phyloP scores from a whole-genome alignment of 108 stramenopile species.

The Skeletonema marinoi region DNA sequence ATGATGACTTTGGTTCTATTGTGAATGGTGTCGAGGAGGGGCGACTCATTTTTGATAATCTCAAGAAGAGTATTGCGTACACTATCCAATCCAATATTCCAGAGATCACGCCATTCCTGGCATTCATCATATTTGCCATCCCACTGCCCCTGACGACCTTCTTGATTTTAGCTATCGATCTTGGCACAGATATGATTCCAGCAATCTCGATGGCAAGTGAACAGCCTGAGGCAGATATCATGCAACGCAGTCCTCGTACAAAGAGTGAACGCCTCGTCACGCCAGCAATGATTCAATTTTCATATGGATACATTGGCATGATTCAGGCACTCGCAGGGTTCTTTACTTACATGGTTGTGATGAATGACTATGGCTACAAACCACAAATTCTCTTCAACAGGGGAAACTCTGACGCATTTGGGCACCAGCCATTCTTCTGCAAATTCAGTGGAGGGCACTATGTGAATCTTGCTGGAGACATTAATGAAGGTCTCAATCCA shows the following conservation, averaged over 20 bases:
- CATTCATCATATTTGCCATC: conserved; percentile 54
- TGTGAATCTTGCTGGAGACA: neutral
- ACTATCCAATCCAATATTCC: conserved; percentile 65
- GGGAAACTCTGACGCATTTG: neutral
- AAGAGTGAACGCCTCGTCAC: conserved; percentile 59
- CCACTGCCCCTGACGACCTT: conserved; percentile 66
- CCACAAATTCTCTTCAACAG: neutral
- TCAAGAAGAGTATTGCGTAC: conserved; percentile 63
- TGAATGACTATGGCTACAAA: conserved; percentile 46
- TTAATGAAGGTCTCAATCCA: neutral
- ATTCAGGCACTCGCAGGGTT: conserved; percentile 62
- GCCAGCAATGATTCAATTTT: conserved; percentile 46
- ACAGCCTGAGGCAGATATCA: conserved; percentile 55
- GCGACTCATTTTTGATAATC: conserved; percentile 76
- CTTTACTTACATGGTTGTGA: conserved; percentile 58
- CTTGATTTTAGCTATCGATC: conserved; percentile 69
- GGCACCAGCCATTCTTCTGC: neutral
- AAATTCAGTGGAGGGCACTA: neutral
- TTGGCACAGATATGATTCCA: conserved; percentile 62
- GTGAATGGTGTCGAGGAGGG: conserved; percentile 77
- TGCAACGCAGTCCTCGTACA: conserved; percentile 66
- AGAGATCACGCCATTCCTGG: conserved; percentile 54
- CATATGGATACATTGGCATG: conserved; percentile 64
- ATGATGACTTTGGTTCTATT: conserved; percentile 85
- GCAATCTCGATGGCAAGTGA: conserved; percentile 53